Conservation (phyloP, 1,284 basidiomycete genomes). For the Puccinia novopanici region DNA sequence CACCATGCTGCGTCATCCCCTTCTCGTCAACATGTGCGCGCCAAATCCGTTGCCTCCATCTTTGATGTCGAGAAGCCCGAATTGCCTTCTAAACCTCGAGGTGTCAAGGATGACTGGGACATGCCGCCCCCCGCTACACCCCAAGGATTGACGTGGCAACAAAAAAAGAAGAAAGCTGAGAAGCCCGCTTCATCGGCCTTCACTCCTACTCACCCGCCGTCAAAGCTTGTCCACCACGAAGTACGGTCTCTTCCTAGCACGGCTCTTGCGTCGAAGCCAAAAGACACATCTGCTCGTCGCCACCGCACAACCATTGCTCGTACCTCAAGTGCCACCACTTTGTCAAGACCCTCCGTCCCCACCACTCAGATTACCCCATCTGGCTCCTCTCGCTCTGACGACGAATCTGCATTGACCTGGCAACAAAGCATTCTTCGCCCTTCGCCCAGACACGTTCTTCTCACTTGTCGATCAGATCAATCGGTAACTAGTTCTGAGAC, state of each 20-base stretch:
- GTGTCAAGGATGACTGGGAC: slow-evolving; percentile 42
- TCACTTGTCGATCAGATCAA: background rate
- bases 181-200: background rate
- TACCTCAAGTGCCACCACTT: slow-evolving; percentile 3
- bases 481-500: background rate
- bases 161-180: slow-evolving; percentile 10
- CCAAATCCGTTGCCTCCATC: slow-evolving; percentile 36
- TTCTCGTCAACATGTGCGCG: slow-evolving; percentile 21
- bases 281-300: slow-evolving; percentile 23
- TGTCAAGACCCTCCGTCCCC: background rate
- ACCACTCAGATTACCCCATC: background rate
- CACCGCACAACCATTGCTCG: slow-evolving; percentile 10
- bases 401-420: slow-evolving; percentile 46
- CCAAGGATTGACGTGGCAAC: slow-evolving; percentile 28
- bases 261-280: background rate
- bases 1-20: background rate
- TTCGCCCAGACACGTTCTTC: slow-evolving; percentile 10
- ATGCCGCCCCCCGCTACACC: slow-evolving; percentile 9
- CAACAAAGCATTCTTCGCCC: slow-evolving; percentile 41
- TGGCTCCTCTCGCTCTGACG: slow-evolving; percentile 20
- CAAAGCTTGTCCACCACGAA: background rate
- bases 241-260: background rate
- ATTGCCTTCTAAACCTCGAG: background rate
- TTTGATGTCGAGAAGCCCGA: slow-evolving; percentile 3
- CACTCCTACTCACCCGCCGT: background rate